Evolutionary conservation across 2,329 filamentous ascomycete genomes (phyloP).

Genomic region (Grosmannia penicillata): DNA sequence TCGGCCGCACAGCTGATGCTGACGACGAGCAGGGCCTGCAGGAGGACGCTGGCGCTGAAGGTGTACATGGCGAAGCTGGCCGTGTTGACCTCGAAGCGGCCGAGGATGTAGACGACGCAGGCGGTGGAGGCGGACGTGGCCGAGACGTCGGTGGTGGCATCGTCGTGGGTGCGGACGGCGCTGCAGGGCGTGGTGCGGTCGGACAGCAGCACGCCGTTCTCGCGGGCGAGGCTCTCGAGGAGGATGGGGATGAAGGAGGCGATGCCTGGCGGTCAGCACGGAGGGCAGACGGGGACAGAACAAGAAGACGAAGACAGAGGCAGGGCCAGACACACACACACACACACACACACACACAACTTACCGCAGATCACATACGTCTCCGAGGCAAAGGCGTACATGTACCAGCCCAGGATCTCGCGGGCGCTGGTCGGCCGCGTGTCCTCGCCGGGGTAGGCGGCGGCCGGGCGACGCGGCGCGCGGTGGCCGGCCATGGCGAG

Average conservation of each 20-base stretch:
- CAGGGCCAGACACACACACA: no score
- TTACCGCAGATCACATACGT: constrained; percentile 89
- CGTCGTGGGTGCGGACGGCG: constrained; percentile 46
- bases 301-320: no score
- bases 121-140: constrained; percentile 37
- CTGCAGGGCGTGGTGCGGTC: constrained; percentile 65
- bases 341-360: no score
- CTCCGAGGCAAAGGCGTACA: constrained; percentile 91
- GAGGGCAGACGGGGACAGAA: no score
- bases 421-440: constrained; percentile 72
- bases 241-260: constrained; percentile 93
- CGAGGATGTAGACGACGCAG: constrained; percentile 71
- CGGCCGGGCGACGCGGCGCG: not conserved
- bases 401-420: constrained; percentile 89
- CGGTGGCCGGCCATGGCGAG: constrained; percentile 2
- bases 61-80: constrained; percentile 96
- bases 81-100: constrained; percentile 81
- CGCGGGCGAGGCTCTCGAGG: constrained; percentile 81
- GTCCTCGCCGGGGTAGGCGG: constrained; percentile 68
- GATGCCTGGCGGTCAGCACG: constrained; percentile 5
- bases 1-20: constrained; percentile 94
- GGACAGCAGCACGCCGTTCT: constrained; percentile 73
- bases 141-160: constrained; percentile 9
- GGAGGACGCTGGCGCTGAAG: constrained; percentile 78
- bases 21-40: constrained; percentile 83